Conservation (phyloP, 75 land plant species). For the Chamaecyparis obtusa region DNA sequence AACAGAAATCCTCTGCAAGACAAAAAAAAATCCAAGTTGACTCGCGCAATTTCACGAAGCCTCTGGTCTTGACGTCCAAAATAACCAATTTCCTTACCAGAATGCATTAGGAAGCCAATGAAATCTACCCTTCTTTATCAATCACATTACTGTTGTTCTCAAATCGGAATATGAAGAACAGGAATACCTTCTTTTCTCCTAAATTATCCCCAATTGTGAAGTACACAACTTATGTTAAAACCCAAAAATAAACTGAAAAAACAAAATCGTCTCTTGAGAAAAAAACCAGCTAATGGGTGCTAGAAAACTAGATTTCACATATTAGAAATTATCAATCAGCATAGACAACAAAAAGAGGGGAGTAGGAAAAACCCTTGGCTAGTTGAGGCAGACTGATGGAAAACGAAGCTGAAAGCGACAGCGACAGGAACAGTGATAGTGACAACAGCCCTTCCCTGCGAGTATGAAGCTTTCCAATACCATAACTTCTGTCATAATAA, state of each 20-base stretch:
- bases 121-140: not conserved
- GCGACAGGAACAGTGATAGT: not conserved
- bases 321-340: not conserved
- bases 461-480: not conserved
- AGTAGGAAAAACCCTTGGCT: not conserved
- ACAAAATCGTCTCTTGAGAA: not conserved
- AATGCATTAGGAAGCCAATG: not conserved
- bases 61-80: not conserved
- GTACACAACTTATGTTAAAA: not conserved
- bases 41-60: not conserved
- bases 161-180: not conserved
- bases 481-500: not conserved
- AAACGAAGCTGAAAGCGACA: not conserved
- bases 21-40: too few species aligned
- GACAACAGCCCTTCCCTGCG: constrained; percentile 2
- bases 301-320: not conserved
- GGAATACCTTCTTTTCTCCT: not conserved
- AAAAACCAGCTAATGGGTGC: not conserved
- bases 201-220: not conserved
- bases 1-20: too few species aligned
- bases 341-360: not conserved
- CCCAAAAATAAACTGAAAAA: not conserved
- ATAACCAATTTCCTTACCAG: not conserved
- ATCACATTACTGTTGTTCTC: not conserved
- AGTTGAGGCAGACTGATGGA: not conserved